Percentiles rank a stretch among this genome's conserved stretches.
These are phyloP conservation scores for Pyracantha coccinea DNA, from an alignment of 331 rosid species.

Conservation along the genomic window DNA sequence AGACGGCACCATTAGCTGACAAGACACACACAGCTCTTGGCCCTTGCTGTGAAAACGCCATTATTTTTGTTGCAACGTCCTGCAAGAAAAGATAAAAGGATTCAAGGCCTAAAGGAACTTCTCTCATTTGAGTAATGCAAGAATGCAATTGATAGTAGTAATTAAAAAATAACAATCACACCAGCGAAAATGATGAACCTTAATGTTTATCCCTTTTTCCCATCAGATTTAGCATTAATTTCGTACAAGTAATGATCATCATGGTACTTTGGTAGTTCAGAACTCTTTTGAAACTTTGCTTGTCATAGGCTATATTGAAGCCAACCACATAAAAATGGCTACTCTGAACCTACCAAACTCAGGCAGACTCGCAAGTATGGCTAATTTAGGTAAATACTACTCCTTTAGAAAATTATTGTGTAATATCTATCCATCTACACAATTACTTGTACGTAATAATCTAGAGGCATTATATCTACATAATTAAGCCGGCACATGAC, in stretches of 20 bases:
- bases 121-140: background rate
- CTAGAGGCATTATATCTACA: background rate
- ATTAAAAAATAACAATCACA: background rate
- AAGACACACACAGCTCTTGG: slow-evolving; percentile 77
- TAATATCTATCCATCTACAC: background rate
- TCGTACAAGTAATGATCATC: background rate
- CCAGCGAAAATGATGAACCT: background rate
- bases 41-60: slow-evolving; percentile 90
- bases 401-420: background rate
- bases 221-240: background rate
- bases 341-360: background rate
- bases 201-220: background rate
- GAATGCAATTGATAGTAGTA: background rate
- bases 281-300: background rate
- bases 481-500: background rate
- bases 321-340: background rate
- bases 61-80: slow-evolving; percentile 84
- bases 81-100: slow-evolving; percentile 18
- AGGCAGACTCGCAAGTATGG: background rate
- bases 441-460: background rate
- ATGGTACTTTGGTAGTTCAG: background rate
- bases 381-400: background rate
- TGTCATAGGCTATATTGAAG: background rate
- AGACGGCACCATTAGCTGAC: slow-evolving; percentile 90
- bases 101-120: background rate